Percentiles rank a stretch among this genome's conserved stretches.
Conservation (phyloP, 345 rosid species). For the Citrus hindsii region DNA sequence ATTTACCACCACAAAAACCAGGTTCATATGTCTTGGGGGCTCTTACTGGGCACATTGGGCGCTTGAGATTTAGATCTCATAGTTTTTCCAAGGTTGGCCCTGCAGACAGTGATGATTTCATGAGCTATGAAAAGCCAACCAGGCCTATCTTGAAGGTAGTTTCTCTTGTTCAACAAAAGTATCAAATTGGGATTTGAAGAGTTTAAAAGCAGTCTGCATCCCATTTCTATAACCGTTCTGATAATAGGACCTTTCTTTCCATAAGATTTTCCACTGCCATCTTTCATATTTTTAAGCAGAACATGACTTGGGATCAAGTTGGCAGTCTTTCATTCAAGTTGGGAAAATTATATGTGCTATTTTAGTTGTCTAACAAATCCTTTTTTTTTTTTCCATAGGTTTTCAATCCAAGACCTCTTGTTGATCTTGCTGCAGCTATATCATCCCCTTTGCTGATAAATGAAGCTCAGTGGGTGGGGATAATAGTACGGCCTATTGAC, state of each 20-base stretch:
- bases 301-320: not conserved
- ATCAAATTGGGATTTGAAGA: not conserved
- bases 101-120: conserved; percentile 91
- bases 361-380: conserved; percentile 19
- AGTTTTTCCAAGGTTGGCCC: conserved; percentile 96
- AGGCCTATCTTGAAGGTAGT: conserved; percentile 86
- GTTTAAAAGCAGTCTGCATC: not conserved
- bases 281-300: not conserved
- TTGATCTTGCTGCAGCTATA: conserved; percentile 86
- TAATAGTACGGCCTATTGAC: conserved; percentile 67
- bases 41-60: conserved; percentile 94
- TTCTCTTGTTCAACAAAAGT: conserved; percentile 15
- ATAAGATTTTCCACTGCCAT: not conserved
- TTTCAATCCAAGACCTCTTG: conserved; percentile 86
- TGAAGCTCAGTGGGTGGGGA: conserved; percentile 94
- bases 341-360: not conserved
- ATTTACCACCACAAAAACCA: conserved; percentile 86
- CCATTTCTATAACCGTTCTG: not conserved
- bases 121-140: conserved; percentile 95
- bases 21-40: conserved; percentile 95
- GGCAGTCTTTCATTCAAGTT: not conserved
- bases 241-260: not conserved
- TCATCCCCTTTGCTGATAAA: conserved; percentile 84
- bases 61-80: conserved; percentile 89
- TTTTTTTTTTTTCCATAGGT: conserved; percentile 47